Percentiles rank a stretch among this genome's conserved stretches.
Conservation (phyloP, 2,329 filamentous ascomycete genomes). For the Penicillium sp. region DNA sequence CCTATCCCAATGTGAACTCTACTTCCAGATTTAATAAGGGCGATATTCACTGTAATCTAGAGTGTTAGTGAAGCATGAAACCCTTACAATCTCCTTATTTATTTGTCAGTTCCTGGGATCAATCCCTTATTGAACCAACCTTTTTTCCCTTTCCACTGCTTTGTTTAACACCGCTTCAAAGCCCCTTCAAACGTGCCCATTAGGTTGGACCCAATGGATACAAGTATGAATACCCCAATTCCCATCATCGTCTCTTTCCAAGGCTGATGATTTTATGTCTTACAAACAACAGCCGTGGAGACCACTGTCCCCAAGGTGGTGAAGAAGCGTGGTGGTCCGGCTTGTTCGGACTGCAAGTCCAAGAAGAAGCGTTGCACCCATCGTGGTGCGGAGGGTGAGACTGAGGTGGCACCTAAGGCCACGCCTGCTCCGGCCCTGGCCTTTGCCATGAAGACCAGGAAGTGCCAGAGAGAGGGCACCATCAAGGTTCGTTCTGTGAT, state of each 20-base stretch:
- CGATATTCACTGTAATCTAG: background rate
- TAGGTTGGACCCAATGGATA: background rate
- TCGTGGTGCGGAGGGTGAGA: background rate
- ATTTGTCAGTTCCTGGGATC: background rate
- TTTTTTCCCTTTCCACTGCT: background rate
- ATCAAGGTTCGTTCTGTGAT: background rate
- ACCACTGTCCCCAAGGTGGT: background rate
- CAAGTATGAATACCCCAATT: background rate
- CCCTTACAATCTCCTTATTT: background rate
- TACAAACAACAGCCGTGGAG: background rate
- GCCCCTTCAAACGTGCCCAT: background rate
- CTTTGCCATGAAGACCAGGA: background rate
- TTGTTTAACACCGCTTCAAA: background rate
- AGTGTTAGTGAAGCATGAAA: background rate
- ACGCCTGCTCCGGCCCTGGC: background rate
- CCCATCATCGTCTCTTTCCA: background rate
- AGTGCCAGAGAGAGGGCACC: background rate
- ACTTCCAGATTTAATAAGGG: background rate
- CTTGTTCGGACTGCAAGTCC: conserved; percentile 23
- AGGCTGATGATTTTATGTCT: background rate
- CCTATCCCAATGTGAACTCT: background rate
- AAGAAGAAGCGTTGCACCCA: conserved; percentile 31
- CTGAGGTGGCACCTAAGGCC: background rate
- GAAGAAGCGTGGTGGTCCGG: conserved; percentile 2
- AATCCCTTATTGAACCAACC: background rate